phyloP scores from a whole-genome alignment of 2,329 filamentous ascomycete species.

The Nigrospora osmanthi region DNA sequence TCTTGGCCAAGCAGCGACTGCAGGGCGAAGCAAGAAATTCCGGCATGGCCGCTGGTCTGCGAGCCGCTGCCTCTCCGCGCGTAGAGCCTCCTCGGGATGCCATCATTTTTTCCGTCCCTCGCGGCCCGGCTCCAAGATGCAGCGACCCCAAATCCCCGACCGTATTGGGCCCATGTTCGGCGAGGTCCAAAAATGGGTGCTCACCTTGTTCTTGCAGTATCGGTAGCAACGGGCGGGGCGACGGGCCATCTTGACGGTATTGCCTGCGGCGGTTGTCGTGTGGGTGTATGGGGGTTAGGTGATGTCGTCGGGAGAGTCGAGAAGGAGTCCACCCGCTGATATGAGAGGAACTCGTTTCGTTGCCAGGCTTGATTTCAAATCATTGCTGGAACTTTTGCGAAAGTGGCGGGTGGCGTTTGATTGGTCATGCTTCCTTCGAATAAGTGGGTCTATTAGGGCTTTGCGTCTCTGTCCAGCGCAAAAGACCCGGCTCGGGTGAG shows the following conservation, averaged over 20 bases:
- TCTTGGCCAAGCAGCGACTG: too few relatives aligned
- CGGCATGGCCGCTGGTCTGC: background rate
- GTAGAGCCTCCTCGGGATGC: background rate
- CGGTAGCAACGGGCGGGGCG: slow-evolving; percentile 99
- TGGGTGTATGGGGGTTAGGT: slow-evolving; percentile 26
- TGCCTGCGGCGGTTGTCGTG: slow-evolving; percentile 27
- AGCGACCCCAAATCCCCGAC: background rate
- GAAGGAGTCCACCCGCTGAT: slow-evolving; percentile 15
- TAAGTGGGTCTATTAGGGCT: background rate
- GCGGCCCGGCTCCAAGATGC: background rate
- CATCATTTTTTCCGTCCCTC: background rate
- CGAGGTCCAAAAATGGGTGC: slow-evolving; percentile 22
- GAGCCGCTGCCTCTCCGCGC: background rate
- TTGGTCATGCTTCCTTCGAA: background rate
- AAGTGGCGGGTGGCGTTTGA: slow-evolving; percentile 5
- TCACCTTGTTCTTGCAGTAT: slow-evolving; percentile 99
- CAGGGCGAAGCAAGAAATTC: too few relatives aligned
- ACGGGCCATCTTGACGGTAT: slow-evolving; percentile 91
- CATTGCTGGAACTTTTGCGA: slow-evolving; percentile 20
- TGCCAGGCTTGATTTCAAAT: slow-evolving; percentile 46
- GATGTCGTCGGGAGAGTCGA: slow-evolving; percentile 17
- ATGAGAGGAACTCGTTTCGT: slow-evolving; percentile 14
- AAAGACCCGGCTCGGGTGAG: too few relatives aligned
- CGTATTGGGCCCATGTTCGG: background rate
- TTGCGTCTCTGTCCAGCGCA: background rate